Conservation (phyloP, 176 grass and related monocot species). For the Chrysopogon serrulatus region DNA sequence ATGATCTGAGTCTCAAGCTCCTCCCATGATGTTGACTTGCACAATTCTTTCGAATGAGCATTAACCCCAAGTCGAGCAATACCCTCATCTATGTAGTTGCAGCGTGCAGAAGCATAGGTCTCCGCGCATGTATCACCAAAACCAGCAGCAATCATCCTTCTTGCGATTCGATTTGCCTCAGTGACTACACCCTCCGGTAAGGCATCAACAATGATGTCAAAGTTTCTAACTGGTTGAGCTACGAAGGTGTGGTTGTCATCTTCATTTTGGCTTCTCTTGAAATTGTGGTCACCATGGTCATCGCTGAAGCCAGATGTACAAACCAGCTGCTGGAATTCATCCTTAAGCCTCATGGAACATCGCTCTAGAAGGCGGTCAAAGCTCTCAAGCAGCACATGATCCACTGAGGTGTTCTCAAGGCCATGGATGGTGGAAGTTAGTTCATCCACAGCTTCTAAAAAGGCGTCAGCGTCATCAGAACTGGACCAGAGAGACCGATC, state of each 20-base stretch:
- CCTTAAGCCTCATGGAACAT: slow-evolving; percentile 40
- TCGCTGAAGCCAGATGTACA: slow-evolving; percentile 3
- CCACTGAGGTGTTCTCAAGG: slow-evolving; percentile 1
- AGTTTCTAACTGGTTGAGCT: slow-evolving; percentile 25
- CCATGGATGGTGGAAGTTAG: slow-evolving; percentile 41
- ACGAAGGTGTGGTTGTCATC: slow-evolving; percentile 19
- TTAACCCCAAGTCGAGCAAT: slow-evolving; percentile 33
- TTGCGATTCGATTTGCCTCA: slow-evolving; percentile 44
- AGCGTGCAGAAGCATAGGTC: slow-evolving; percentile 32
- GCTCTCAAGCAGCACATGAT: slow-evolving; percentile 36
- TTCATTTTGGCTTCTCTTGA: slow-evolving; percentile 5
- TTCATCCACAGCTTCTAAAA: slow-evolving; percentile 47
- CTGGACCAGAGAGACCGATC: slow-evolving; percentile 33
- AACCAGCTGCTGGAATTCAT: slow-evolving; percentile 39
- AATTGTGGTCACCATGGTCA: not conserved
- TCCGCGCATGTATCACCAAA: slow-evolving; percentile 37
- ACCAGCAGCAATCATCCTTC: slow-evolving; percentile 45
- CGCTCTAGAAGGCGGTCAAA: slow-evolving; percentile 37
- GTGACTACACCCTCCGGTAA: slow-evolving; percentile 27
- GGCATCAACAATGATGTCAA: slow-evolving; percentile 40
- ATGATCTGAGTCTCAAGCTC: slow-evolving; percentile 42
- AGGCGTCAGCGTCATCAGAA: slow-evolving; percentile 37
- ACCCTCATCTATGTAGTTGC: slow-evolving; percentile 37
- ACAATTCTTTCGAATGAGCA: slow-evolving; percentile 15
- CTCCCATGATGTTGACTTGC: slow-evolving; percentile 22